A percentile compares a stretch with the other conserved stretches of the same genome.
Conservation (phyloP, 1,284 basidiomycete genomes). For the Cryptococcus depauperatus region DNA sequence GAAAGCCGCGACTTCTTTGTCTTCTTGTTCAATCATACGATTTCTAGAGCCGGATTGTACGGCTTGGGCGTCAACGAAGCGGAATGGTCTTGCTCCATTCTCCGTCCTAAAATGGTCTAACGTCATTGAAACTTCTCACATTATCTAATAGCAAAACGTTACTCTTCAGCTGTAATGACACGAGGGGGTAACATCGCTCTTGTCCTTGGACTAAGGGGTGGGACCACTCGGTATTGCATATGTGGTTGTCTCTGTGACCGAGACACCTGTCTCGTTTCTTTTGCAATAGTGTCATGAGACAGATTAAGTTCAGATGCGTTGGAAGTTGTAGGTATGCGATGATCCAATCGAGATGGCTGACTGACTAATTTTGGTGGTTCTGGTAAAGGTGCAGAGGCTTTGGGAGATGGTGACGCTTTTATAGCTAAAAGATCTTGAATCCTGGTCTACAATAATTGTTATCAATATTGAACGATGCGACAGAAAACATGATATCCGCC, state of each 20-base stretch:
- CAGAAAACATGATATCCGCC: neutral
- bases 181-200: constrained; percentile 27
- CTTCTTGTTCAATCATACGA: constrained; percentile 25
- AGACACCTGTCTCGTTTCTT: no score
- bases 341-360: no score
- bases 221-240: constrained; percentile 35
- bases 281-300: no score
- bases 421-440: constrained; percentile 19
- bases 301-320: no score
- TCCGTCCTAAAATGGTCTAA: constrained; percentile 11
- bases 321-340: no score
- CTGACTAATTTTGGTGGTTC: no score
- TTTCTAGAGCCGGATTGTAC: constrained; percentile 15
- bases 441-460: no score
- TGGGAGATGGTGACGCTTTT: constrained; percentile 6
- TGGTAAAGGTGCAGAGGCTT: no score
- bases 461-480: no score
- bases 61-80: constrained; percentile 42
- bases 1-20: constrained; percentile 42
- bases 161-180: constrained; percentile 33
- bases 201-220: constrained; percentile 16
- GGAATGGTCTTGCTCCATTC: constrained; percentile 16
- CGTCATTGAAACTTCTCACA: neutral
- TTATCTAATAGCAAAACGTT: constrained; percentile 1
- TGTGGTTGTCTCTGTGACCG: no score